A percentile compares a stretch with the other conserved stretches of the same genome.
These are phyloP conservation scores for Asterophora lycoperdoides DNA, from an alignment of 768 basidiomycete species.

Conservation along the genomic window DNA sequence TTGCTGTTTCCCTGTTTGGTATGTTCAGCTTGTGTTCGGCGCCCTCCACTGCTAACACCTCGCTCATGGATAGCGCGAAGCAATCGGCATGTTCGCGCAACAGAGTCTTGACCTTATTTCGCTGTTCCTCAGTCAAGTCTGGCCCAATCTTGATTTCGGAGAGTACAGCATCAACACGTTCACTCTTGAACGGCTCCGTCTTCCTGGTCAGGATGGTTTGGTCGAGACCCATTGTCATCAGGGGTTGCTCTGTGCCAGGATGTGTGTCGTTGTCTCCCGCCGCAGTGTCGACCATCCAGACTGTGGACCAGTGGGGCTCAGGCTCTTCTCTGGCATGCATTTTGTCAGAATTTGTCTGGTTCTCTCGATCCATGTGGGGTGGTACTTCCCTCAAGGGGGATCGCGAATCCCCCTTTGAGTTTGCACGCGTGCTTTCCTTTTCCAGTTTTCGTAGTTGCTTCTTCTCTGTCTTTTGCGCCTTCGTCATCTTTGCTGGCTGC, in stretches of 20 bases:
- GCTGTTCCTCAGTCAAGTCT: slow-evolving; percentile 26
- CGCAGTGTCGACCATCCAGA: slow-evolving; percentile 7
- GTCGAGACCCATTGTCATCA: neutral
- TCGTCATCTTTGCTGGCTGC: neutral
- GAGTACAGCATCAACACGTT: slow-evolving; percentile 19
- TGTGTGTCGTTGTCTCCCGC: neutral
- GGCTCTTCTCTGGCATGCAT: too few relatives aligned
- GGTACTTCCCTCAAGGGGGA: too few relatives aligned
- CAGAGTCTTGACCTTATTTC: slow-evolving; percentile 16
- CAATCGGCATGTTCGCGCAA: too few relatives aligned
- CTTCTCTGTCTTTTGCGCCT: neutral
- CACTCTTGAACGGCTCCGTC: slow-evolving; percentile 23
- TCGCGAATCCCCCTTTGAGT: too few relatives aligned
- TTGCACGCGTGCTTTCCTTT: too few relatives aligned
- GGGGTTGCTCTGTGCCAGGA: neutral
- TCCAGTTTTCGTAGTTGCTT: neutral
- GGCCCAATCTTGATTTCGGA: slow-evolving; percentile 22
- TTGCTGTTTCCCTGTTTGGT: too few relatives aligned
- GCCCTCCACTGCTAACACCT: too few relatives aligned
- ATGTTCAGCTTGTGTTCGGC: too few relatives aligned
- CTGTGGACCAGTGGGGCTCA: slow-evolving; percentile 4
- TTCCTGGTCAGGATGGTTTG: slow-evolving; percentile 19
- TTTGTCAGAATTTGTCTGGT: too few relatives aligned
- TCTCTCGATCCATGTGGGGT: too few relatives aligned
- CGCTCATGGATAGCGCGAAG: too few relatives aligned